phyloP scores from a whole-genome alignment of 106 monocot genomes.

The Narthecium ossifragum region DNA sequence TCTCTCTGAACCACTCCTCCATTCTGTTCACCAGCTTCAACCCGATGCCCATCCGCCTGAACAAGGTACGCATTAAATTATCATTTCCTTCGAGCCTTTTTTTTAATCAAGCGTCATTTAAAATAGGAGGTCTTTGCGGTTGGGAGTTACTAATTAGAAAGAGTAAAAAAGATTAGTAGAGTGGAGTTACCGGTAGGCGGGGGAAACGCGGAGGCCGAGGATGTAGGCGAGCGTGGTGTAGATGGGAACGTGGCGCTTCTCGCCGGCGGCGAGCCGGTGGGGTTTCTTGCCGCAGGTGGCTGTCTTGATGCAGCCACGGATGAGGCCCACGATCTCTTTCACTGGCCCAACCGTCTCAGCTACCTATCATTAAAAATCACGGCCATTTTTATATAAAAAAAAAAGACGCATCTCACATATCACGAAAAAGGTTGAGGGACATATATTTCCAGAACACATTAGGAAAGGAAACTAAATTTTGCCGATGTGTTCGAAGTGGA shows the following conservation, averaged over 20 bases:
- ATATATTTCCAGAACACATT: too few species aligned
- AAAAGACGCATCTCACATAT: too few species aligned
- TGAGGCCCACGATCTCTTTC: slow-evolving; percentile 45
- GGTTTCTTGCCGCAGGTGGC: slow-evolving; percentile 33
- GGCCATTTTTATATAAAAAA: not conserved
- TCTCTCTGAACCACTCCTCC: slow-evolving; percentile 35
- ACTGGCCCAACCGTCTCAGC: slow-evolving; percentile 33
- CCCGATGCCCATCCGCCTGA: slow-evolving; percentile 32
- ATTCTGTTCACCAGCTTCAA: slow-evolving; percentile 23
- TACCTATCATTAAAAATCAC: too few species aligned
- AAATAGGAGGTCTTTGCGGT: too few species aligned
- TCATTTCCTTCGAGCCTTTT: not conserved
- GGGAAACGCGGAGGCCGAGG: slow-evolving; percentile 95
- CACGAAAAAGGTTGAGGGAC: too few species aligned
- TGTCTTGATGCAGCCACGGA: slow-evolving; percentile 62
- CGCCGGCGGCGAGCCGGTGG: slow-evolving; percentile 6
- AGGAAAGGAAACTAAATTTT: too few species aligned
- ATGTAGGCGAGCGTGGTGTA: slow-evolving; percentile 84
- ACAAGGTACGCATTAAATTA: not conserved
- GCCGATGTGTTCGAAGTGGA: too few species aligned
- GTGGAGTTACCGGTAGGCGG: slow-evolving; percentile 49
- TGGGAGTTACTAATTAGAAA: not conserved
- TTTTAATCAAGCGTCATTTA: too few species aligned
- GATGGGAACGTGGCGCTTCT: slow-evolving; percentile 25
- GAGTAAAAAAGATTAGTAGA: not conserved